Evolutionary conservation across 495 filamentous ascomycete genomes (phyloP), one percentile per base, ranked within the genome.

Genomic region (Massariosphaeria phaeospora): DNA sequence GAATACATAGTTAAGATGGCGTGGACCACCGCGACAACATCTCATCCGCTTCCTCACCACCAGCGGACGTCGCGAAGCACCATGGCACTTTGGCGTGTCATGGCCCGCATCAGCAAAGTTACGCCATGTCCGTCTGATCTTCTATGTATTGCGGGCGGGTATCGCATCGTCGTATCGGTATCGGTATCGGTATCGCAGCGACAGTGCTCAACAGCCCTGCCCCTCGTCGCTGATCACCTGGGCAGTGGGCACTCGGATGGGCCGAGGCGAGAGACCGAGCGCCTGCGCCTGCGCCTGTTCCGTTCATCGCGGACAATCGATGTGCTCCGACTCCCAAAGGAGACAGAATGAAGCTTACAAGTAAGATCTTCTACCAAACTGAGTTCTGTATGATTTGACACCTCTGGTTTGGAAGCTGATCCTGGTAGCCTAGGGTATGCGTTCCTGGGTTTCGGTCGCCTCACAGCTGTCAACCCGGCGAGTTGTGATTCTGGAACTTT

Each of bases 171-270:
- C 30, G 39, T 42, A 42, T 42, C 39, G 39, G n/a, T n/a, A n/a
- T 34, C 30, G 30, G 8, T n/a, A n/a, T 34, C 30, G 30, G 8
- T n/a, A n/a, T 34, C n/a, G 30, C 17, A 18, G 23, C 9, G 31
- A 48, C 29, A 33, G 30, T 33, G 30, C 46, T 48, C 46, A 33
- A 48, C 46, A 38, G 30, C 30, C n/a, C n/a, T n/a, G n/a, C n/a
- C 48, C 48, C 35, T 42, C 48, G 48, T 27, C 34, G 36, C 48
- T 51, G 35, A 40, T 40, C 39, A 26, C 9, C 10, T n/a, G n/a
- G n/a, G n/a, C n/a, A n/a, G n/a, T n/a, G n/a, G n/a, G n/a, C n/a
- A n/a, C 49, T 53, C 49, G 49, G 49, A 34, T 20, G 38, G 35
- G 21, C 49, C 49, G 39, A 53, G 17, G 31, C 38, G 23, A 38